phyloP scores from a whole-genome alignment of 805 yeast species.

The Naumovozyma baii region DNA sequence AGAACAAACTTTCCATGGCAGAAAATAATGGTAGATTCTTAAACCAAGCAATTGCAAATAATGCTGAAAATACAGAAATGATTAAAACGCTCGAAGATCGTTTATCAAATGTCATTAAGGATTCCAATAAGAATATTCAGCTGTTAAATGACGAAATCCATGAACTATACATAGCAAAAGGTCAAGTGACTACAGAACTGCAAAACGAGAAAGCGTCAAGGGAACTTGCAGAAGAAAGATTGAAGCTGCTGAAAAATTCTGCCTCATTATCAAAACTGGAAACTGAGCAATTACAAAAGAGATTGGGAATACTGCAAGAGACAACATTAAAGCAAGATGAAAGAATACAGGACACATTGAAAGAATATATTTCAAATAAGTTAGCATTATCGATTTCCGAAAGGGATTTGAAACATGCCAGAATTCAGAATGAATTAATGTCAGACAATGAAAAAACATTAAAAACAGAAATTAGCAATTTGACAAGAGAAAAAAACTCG shows the following conservation, averaged over 20 bases:
- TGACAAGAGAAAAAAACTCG: conserved; percentile 49
- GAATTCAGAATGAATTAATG: conserved; percentile 47
- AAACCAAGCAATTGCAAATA: not conserved
- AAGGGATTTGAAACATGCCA: conserved; percentile 38
- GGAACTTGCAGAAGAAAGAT: conserved; percentile 45
- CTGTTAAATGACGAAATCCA: conserved; percentile 41
- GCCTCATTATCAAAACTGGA: conserved; percentile 37
- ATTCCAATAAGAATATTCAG: conserved; percentile 37
- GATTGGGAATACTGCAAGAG: conserved; percentile 34
- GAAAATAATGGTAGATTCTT: not conserved
- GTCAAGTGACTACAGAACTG: conserved; percentile 39
- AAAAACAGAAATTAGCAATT: conserved; percentile 40
- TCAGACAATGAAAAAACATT: conserved; percentile 41
- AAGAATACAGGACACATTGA: conserved; percentile 38
- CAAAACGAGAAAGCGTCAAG: conserved; percentile 47
- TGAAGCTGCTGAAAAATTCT: conserved; percentile 34
- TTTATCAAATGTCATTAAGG: conserved; percentile 16
- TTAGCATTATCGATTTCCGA: conserved; percentile 36
- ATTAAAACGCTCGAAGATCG: conserved; percentile 8
- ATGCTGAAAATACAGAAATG: conserved; percentile 1
- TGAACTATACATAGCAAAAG: conserved; percentile 33
- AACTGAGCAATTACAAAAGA: conserved; percentile 35
- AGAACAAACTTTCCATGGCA: not conserved
- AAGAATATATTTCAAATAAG: conserved; percentile 48
- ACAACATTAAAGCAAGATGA: conserved; percentile 39